These are phyloP conservation scores for Yarrowia sp. DNA, from an alignment of 805 yeast species.

Conservation along the genomic window DNA sequence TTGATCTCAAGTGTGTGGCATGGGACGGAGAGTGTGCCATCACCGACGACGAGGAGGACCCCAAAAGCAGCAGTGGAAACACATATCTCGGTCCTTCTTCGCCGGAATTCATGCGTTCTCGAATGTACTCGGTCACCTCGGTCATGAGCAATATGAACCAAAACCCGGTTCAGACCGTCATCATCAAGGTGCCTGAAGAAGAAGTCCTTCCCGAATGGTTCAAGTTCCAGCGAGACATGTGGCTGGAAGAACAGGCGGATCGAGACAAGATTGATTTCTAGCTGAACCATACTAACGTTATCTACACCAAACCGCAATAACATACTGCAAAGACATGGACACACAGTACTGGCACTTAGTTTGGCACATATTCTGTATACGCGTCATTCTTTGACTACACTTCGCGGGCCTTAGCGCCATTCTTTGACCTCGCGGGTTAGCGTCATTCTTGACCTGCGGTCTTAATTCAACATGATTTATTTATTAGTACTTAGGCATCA, in stretches of 20 bases:
- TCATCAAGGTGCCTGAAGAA: conserved; percentile 54
- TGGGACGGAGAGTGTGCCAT: conserved; percentile 32
- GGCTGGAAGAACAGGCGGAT: conserved; percentile 42
- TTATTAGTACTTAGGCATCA: conserved; percentile 37
- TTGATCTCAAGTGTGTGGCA: conserved; percentile 54
- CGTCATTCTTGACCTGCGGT: too few relatives aligned
- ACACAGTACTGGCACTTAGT: too few relatives aligned
- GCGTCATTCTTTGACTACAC: too few relatives aligned
- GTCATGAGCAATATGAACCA: background rate
- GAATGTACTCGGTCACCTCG: conserved; percentile 22
- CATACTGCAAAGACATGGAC: too few relatives aligned
- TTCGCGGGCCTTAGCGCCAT: too few relatives aligned
- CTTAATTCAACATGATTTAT: background rate
- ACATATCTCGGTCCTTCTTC: background rate
- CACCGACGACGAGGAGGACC: conserved; percentile 45
- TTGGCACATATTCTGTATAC: too few relatives aligned
- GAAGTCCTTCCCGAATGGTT: conserved; percentile 75
- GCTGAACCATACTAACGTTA: background rate
- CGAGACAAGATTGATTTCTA: conserved; percentile 28
- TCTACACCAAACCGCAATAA: background rate
- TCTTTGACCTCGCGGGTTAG: too few relatives aligned
- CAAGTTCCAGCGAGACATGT: conserved; percentile 59
- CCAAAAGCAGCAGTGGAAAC: conserved; percentile 33
- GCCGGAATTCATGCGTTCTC: background rate
- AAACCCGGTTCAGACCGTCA: conserved; percentile 34